Percentiles rank a stretch among this genome's conserved stretches.
phyloP scores from a whole-genome alignment of 768 basidiomycete genomes.

The Phylloporus arenicola region DNA sequence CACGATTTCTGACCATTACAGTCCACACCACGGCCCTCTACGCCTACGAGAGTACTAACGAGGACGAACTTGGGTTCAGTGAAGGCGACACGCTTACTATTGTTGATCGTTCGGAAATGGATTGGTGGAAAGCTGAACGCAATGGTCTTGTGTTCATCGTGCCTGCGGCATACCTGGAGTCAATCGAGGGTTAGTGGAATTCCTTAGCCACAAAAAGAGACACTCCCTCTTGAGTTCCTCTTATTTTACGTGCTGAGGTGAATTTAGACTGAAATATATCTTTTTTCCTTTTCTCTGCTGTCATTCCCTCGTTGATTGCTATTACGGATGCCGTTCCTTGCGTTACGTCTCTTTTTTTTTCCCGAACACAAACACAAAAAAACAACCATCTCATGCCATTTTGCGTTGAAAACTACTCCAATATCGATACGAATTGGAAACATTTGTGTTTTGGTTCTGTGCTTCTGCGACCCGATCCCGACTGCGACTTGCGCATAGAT shows the following conservation, averaged over 20 bases:
- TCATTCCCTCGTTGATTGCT: conserved; percentile 16
- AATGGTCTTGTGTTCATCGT: conserved; percentile 84
- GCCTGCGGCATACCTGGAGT: conserved; percentile 86
- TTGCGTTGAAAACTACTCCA: background rate
- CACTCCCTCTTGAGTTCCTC: conserved; percentile 50
- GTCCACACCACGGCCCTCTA: conserved; percentile 78
- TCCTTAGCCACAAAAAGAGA: conserved; percentile 19
- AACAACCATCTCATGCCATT: conserved; percentile 3
- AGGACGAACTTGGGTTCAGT: conserved; percentile 80
- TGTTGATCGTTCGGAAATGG: conserved; percentile 75
- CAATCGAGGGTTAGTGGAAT: conserved; percentile 82
- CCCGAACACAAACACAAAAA: conserved; percentile 7
- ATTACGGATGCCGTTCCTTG: conserved; percentile 11
- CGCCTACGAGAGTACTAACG: conserved; percentile 59
- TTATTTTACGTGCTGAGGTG: conserved; percentile 39
- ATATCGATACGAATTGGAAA: conserved; percentile 15
- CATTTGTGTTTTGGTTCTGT: conserved; percentile 3
- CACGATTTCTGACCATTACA: conserved; percentile 18
- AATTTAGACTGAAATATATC: conserved; percentile 78
- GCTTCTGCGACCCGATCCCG: conserved; percentile 7
- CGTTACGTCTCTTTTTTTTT: background rate
- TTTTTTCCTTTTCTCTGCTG: conserved; percentile 39
- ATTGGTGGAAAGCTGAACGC: conserved; percentile 97
- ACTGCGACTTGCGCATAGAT: conserved; percentile 7
- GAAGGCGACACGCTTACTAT: conserved; percentile 78